Conservation (phyloP, 2,329 filamentous ascomycete genomes). For the Gliomastix tumulicola region DNA sequence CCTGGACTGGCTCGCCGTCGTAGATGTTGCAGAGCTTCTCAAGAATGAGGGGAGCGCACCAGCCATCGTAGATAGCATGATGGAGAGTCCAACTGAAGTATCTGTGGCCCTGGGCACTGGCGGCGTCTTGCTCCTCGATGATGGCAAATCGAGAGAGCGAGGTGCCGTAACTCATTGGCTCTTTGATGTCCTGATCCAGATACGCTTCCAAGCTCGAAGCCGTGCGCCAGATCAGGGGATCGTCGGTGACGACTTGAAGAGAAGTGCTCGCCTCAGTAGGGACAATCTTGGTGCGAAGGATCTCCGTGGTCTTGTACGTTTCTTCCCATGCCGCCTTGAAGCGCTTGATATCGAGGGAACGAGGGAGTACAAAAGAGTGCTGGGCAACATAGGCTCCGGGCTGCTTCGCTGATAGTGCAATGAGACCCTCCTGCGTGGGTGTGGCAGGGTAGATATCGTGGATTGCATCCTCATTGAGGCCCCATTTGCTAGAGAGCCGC, state of each 20-base stretch:
- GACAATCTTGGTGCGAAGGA: not conserved
- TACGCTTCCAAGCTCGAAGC: too few relatives aligned
- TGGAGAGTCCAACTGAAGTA: constrained; percentile 5
- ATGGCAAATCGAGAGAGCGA: constrained; percentile 1
- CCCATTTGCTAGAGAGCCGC: too few relatives aligned
- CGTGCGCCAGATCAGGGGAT: too few relatives aligned
- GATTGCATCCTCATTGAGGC: too few relatives aligned
- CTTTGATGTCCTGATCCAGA: not conserved
- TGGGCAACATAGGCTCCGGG: constrained; percentile 4
- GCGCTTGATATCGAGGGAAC: not conserved
- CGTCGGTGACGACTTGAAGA: not conserved
- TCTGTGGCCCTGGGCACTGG: constrained; percentile 4
- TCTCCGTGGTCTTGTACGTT: not conserved
- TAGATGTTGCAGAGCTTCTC: constrained; percentile 8
- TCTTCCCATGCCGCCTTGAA: not conserved
- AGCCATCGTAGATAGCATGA: constrained; percentile 15
- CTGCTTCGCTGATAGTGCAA: constrained; percentile 7
- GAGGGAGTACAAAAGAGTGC: not conserved
- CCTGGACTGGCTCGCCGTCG: not conserved
- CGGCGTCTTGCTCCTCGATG: too few relatives aligned
- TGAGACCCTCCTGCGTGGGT: constrained; percentile 8
- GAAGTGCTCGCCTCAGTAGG: not conserved
- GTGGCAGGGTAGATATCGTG: constrained; percentile 9
- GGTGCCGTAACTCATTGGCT: constrained; percentile 2
- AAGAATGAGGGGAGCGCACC: constrained; percentile 11